phyloP scores from a whole-genome alignment of 2,329 filamentous ascomycete species.

The Aureobasidium sp. region DNA sequence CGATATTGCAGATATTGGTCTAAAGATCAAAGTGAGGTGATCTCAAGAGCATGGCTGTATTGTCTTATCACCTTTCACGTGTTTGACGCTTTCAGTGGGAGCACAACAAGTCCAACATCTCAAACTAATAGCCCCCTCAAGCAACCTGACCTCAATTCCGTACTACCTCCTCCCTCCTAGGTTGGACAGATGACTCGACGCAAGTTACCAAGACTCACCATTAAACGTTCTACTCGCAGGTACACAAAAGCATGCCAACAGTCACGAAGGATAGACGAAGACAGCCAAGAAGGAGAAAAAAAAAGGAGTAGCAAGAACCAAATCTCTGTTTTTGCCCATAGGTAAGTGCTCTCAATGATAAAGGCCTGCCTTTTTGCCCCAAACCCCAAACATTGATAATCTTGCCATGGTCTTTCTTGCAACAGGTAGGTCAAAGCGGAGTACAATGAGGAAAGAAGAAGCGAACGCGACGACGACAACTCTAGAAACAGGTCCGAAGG shows the following conservation, averaged over 20 bases:
- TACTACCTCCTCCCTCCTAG: not conserved
- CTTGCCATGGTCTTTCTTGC: not conserved
- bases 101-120: not conserved
- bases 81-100: not conserved
- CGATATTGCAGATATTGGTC: too few species aligned
- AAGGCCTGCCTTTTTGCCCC: not conserved
- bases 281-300: not conserved
- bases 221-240: not conserved
- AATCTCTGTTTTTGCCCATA: slow-evolving; percentile 7
- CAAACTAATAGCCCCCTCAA: not conserved
- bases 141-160: not conserved
- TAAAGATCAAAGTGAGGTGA: not conserved
- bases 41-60: not conserved
- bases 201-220: not conserved
- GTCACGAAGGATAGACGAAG: not conserved
- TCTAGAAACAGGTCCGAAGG: not conserved
- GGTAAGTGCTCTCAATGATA: not conserved
- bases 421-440: not conserved
- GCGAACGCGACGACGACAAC: not conserved
- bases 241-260: not conserved
- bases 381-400: slow-evolving; percentile 4
- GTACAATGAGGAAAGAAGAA: not conserved
- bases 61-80: not conserved
- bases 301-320: slow-evolving; percentile 8
- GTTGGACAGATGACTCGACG: not conserved